A percentile compares a stretch with the other conserved stretches of the same genome.
These are phyloP conservation scores for Hondaea fermentalgiana DNA, from an alignment of 108 stramenopile genomes.

Conservation along the genomic window DNA sequence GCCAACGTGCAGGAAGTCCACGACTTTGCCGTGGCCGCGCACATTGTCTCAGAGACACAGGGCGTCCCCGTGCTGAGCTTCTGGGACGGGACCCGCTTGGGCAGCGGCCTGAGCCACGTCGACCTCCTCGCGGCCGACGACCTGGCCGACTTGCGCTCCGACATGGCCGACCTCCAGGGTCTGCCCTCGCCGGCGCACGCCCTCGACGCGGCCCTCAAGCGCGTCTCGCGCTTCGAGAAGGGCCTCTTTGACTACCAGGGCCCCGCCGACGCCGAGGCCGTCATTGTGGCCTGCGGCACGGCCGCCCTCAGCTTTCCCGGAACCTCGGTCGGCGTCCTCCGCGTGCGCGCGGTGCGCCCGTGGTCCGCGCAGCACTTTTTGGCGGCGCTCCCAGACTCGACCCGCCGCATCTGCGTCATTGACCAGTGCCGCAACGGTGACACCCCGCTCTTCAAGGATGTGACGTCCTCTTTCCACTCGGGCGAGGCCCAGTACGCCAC, in stretches of 20 bases:
- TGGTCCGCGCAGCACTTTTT: constrained; percentile 9
- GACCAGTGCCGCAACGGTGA: not conserved
- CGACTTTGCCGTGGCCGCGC: not conserved
- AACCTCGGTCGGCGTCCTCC: not conserved
- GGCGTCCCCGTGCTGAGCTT: not conserved
- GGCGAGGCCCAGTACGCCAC: not conserved
- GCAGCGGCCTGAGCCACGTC: not conserved
- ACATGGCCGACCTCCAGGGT: not conserved
- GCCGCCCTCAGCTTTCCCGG: not conserved
- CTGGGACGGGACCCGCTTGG: not conserved
- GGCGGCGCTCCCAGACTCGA: not conserved
- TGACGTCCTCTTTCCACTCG: not conserved
- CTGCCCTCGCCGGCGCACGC: not conserved
- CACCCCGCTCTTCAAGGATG: constrained; percentile 17
- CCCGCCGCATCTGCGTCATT: not conserved
- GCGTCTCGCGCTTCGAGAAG: not conserved
- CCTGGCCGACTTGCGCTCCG: not conserved
- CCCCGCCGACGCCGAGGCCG: not conserved
- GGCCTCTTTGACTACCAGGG: constrained; percentile 4
- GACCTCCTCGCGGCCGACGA: not conserved
- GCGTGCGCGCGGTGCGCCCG: not conserved
- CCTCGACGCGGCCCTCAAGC: not conserved
- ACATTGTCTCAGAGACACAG: not conserved
- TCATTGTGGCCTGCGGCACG: not conserved
- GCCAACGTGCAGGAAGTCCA: not conserved